Base-by-base conservation (phyloP, 2,329 filamentous ascomycete genomes). In the Botrytis fragariae region DNA sequence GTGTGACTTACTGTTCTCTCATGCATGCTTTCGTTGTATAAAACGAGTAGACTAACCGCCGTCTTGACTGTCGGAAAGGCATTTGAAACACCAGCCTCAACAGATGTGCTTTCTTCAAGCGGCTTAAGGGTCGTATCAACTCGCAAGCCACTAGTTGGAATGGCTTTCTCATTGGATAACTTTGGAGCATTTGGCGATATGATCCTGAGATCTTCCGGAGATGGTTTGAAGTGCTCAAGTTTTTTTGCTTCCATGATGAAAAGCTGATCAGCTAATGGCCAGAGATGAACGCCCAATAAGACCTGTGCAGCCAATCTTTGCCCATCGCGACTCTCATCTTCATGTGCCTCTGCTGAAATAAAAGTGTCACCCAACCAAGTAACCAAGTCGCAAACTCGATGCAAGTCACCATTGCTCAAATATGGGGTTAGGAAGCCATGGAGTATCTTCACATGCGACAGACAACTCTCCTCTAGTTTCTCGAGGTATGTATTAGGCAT, bases 31-130 rank as follows among this genome's bases (percentile, higher is more conserved):
- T 81, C 80, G 65, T 91, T 89, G 77, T 91, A 91, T 86, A 89
- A 85, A 73, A 85, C 83, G 14, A 91, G 81, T 32, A 91, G 82
- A 75, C 89, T 87, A 16, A 90, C 82, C 0, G 89, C 89, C 44
- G 84, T 84, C 77, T 87, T 89, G 10, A 90, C 87, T 2, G 88
- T 83, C 0, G 88, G 87, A 75, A 88, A 87, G 0, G 88, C 87
- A 76, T 88, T 89, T 2, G 88, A 88, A 2, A 87, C 86, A 1
- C 86, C 83, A 1, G 85, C 82, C 18, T 84, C 86, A 37, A 87
- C 86, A 42, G 90, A 83, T 12, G 88, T 88, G 77, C 89, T 87
- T 16, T 87, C 84, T 14, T 89, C 87, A 12, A 63, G 18, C 1
- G 88, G 37, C 88, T 74, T 75, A 12, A 54, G 67, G 18, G 67